These are phyloP conservation scores for Abortiporus biennis DNA, from an alignment of 1,284 basidiomycete genomes.

Conservation along the genomic window DNA sequence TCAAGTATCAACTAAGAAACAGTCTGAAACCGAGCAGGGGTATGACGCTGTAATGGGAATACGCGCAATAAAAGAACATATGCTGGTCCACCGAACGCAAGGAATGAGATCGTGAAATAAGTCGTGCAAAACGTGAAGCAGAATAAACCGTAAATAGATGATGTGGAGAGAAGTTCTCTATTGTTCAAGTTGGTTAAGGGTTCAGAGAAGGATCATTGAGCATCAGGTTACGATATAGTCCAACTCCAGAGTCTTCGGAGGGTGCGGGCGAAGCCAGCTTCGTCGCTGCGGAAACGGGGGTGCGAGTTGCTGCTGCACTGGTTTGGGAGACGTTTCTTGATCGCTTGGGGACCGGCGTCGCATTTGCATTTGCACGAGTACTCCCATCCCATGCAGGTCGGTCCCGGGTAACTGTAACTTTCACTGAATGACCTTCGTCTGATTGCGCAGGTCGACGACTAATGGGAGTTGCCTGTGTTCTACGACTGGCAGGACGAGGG, in stretches of 20 bases:
- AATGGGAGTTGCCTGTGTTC: slow-evolving; percentile 47
- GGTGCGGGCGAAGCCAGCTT: slow-evolving; percentile 69
- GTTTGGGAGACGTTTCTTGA: slow-evolving; percentile 67
- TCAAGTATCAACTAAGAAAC: not conserved
- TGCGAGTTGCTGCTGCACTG: slow-evolving; percentile 41
- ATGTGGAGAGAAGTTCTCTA: slow-evolving; percentile 8
- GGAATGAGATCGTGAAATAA: slow-evolving; percentile 2
- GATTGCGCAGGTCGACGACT: slow-evolving; percentile 42
- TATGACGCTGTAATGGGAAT: too few relatives aligned
- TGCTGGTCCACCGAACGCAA: not conserved
- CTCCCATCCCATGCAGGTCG: slow-evolving; percentile 63
- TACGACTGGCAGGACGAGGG: slow-evolving; percentile 57
- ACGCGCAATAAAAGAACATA: too few relatives aligned
- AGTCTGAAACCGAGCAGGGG: not conserved
- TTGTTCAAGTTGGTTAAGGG: slow-evolving; percentile 26
- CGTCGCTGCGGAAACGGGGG: slow-evolving; percentile 10
- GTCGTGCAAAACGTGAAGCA: slow-evolving; percentile 4
- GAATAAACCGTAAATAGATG: slow-evolving; percentile 2
- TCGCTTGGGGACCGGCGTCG: slow-evolving; percentile 42
- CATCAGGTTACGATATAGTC: slow-evolving; percentile 72
- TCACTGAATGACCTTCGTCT: slow-evolving; percentile 52
- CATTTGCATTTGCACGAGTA: slow-evolving; percentile 36
- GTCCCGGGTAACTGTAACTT: slow-evolving; percentile 53
- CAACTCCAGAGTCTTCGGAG: slow-evolving; percentile 81
- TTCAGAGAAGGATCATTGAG: slow-evolving; percentile 63